These are phyloP conservation scores for Pyrenula massariospora DNA, from an alignment of 495 filamentous ascomycete species.

Conservation along the genomic window DNA sequence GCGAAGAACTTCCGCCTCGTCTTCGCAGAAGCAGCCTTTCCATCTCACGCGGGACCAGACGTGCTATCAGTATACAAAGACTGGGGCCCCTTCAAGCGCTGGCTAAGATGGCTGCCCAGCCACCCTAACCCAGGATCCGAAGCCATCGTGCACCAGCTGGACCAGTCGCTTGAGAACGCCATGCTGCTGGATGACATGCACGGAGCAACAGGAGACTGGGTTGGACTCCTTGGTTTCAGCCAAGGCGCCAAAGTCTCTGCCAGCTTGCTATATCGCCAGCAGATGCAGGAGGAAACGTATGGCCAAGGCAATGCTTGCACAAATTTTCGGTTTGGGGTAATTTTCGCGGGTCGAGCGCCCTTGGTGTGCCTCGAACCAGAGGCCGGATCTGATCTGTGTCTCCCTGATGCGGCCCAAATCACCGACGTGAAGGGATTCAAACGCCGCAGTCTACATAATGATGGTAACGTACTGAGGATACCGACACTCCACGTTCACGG, in stretches of 20 bases:
- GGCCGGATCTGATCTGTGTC: neutral
- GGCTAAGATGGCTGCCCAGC: constrained; percentile 42
- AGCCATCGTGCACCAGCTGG: constrained; percentile 9
- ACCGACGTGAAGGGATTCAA: neutral
- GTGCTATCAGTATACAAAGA: constrained; percentile 40
- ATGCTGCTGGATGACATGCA: constrained; percentile 25
- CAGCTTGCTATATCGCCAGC: constrained; percentile 21
- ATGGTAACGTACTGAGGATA: constrained; percentile 21
- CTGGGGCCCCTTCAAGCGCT: constrained; percentile 46
- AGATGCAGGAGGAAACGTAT: constrained; percentile 8
- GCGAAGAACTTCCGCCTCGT: constrained; percentile 40
- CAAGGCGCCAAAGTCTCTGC: constrained; percentile 52
- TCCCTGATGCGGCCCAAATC: neutral
- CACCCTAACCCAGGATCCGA: constrained; percentile 11
- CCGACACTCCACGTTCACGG: constrained; percentile 55
- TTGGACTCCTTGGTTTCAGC: constrained; percentile 40
- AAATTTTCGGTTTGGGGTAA: constrained; percentile 38
- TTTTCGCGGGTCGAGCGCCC: constrained; percentile 48
- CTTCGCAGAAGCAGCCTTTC: constrained; percentile 48
- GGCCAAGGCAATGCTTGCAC: constrained; percentile 35
- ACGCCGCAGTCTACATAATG: neutral
- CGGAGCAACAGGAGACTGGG: constrained; percentile 39
- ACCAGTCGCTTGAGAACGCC: constrained; percentile 7
- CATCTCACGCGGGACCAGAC: constrained; percentile 34
- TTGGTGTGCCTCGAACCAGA: constrained; percentile 31